Evolutionary conservation across 345 rosid species (phyloP).

Genomic region (Eucalyptus cloeziana): DNA sequence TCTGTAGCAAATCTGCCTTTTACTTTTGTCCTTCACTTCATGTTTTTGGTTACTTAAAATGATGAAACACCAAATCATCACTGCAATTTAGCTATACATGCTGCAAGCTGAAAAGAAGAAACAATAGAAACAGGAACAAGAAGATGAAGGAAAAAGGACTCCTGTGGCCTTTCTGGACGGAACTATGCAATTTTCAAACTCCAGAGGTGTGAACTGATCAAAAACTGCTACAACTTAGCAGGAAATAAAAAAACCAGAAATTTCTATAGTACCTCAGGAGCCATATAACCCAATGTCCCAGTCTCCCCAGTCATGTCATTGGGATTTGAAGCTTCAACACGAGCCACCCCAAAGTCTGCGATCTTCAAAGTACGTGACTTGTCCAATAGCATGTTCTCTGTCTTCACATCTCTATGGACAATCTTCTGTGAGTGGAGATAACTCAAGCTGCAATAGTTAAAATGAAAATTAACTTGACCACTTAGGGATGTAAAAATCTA

Average conservation of each 20-base stretch:
- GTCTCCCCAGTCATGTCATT: slow-evolving; percentile 99
- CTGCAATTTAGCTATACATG: background rate
- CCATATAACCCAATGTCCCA: slow-evolving; percentile 99
- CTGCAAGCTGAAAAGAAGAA: background rate
- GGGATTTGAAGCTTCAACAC: slow-evolving; percentile 98
- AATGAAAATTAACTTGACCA: background rate
- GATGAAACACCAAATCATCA: background rate
- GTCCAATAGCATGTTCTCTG: slow-evolving; percentile 97
- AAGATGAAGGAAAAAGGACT: background rate
- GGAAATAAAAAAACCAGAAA: background rate
- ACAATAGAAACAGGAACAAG: background rate
- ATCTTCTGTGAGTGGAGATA: slow-evolving; percentile 95
- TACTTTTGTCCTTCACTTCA: background rate
- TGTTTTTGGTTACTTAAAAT: background rate
- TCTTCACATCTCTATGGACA: slow-evolving; percentile 97
- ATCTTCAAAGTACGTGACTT: slow-evolving; percentile 75
- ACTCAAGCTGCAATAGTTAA: slow-evolving; percentile 46
- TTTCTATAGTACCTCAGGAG: slow-evolving; percentile 72
- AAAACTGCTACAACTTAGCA: background rate
- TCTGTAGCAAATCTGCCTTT: background rate
- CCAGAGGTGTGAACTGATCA: background rate
- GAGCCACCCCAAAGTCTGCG: slow-evolving; percentile 98
- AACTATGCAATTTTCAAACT: background rate
- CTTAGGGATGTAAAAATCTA: background rate
- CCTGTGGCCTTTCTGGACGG: background rate